Conservation (phyloP, 2,329 filamentous ascomycete species). For the Penicillium sp. region DNA sequence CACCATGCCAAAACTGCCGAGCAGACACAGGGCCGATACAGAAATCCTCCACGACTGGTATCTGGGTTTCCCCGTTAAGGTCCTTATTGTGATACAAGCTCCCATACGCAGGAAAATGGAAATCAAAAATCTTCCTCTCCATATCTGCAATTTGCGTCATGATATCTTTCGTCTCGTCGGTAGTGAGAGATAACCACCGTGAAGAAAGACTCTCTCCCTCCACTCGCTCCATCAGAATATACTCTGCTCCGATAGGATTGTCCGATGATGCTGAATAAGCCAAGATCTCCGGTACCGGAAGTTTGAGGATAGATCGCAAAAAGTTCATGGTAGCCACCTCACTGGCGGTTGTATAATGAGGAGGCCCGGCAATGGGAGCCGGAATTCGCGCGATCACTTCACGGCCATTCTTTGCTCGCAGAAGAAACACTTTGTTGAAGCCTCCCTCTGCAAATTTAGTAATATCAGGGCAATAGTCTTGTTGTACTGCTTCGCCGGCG, state of each 20-base stretch:
- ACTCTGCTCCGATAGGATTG: conserved; percentile 43
- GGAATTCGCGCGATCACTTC: conserved; percentile 31
- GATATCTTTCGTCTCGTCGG: conserved; percentile 24
- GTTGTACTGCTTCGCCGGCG: conserved; percentile 20
- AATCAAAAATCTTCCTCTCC: conserved; percentile 27
- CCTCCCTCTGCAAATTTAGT: conserved; percentile 24
- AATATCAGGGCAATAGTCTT: conserved; percentile 21
- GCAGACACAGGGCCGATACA: conserved; percentile 28
- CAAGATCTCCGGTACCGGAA: conserved; percentile 40
- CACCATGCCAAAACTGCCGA: conserved; percentile 32
- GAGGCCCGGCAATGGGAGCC: conserved; percentile 27
- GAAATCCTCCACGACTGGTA: conserved; percentile 22
- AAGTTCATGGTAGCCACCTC: conserved; percentile 30
- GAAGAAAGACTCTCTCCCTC: conserved; percentile 33
- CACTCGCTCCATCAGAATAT: conserved; percentile 45
- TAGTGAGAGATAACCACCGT: conserved; percentile 27
- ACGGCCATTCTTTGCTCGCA: conserved; percentile 22
- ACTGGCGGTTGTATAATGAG: conserved; percentile 27
- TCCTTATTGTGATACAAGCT: conserved; percentile 28
- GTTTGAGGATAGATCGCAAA: conserved; percentile 25
- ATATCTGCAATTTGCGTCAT: conserved; percentile 28
- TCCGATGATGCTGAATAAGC: conserved; percentile 34
- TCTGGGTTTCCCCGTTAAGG: conserved; percentile 14
- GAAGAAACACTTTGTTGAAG: conserved; percentile 32
- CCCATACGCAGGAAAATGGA: conserved; percentile 29